These are phyloP conservation scores for Perkinsus olseni DNA, from an alignment of 169 alveolate genomes.

Conservation along the genomic window DNA sequence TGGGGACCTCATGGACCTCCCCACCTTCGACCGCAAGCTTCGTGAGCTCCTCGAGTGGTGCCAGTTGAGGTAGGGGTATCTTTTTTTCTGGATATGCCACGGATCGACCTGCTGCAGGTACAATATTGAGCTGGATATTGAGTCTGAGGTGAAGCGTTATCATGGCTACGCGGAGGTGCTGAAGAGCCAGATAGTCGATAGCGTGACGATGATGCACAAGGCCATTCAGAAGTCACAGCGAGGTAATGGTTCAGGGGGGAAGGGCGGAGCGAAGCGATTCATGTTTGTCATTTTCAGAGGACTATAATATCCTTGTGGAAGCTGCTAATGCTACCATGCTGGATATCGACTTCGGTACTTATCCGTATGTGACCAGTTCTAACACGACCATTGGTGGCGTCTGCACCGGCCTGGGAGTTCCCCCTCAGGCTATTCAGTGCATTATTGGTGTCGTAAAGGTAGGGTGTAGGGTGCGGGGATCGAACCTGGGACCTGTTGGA, in stretches of 20 bases:
- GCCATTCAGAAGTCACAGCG: not conserved
- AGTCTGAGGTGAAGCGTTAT: not conserved
- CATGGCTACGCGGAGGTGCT: not conserved
- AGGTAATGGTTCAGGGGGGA: not conserved
- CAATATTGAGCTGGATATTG: not conserved
- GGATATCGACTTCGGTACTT: conserved; percentile 74
- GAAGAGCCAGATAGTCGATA: not conserved
- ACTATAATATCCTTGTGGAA: conserved; percentile 47
- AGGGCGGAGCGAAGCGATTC: not conserved
- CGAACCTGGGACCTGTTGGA: not conserved
- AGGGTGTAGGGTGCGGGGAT: not conserved
- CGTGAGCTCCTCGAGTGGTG: not conserved
- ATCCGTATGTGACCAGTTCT: conserved; percentile 78
- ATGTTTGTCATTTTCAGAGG: not conserved
- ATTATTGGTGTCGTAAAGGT: conserved; percentile 38
- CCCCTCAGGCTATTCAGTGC: conserved; percentile 57
- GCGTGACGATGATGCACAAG: not conserved
- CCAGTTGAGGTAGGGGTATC: not conserved
- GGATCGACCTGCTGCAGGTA: too few relatives aligned
- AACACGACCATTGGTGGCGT: conserved; percentile 67
- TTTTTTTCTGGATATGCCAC: too few relatives aligned
- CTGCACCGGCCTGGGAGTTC: conserved; percentile 68
- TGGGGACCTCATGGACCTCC: conserved; percentile 61
- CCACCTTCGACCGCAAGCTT: not conserved
- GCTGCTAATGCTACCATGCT: conserved; percentile 78